Percentiles rank a stretch among this genome's conserved stretches.
These are phyloP conservation scores for Truncatella angustata DNA, from an alignment of 2,329 filamentous ascomycete genomes.

Conservation along the genomic window DNA sequence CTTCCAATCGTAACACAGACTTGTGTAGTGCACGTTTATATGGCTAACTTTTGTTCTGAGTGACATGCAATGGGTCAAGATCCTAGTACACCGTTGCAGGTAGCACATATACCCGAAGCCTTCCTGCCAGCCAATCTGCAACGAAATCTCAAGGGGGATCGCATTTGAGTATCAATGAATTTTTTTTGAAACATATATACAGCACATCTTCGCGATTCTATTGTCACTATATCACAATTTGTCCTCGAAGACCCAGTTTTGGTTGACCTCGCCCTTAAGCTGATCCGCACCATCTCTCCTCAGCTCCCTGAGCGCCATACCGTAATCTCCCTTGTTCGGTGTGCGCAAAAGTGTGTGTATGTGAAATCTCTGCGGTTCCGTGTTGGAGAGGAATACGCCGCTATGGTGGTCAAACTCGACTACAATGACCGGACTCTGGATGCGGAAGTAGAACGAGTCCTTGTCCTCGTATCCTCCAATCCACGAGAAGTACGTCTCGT, in stretches of 20 bases:
- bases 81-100: no score
- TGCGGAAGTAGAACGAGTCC: constrained; percentile 74
- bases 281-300: constrained; percentile 25
- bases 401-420: constrained; percentile 80
- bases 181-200: neutral
- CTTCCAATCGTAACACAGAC: no score
- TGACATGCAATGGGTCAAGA: no score
- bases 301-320: constrained; percentile 47
- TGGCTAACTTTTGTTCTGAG: no score
- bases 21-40: no score
- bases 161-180: no score
- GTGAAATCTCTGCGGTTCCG: constrained; percentile 73
- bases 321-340: constrained; percentile 77
- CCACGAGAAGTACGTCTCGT: constrained; percentile 79
- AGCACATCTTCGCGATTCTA: neutral
- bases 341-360: constrained; percentile 72
- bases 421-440: constrained; percentile 73
- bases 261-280: constrained; percentile 17
- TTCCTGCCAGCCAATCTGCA: no score
- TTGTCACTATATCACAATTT: constrained; percentile 7
- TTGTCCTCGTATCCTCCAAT: constrained; percentile 66
- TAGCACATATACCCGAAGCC: no score
- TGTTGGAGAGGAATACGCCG: constrained; percentile 73
- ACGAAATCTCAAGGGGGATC: no score
- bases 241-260: constrained; percentile 42